Evolutionary conservation across 108 stramenopile genomes (phyloP), one percentile per base, ranked within the genome.

Genomic region (Cyclostephanos tholiformis): DNA sequence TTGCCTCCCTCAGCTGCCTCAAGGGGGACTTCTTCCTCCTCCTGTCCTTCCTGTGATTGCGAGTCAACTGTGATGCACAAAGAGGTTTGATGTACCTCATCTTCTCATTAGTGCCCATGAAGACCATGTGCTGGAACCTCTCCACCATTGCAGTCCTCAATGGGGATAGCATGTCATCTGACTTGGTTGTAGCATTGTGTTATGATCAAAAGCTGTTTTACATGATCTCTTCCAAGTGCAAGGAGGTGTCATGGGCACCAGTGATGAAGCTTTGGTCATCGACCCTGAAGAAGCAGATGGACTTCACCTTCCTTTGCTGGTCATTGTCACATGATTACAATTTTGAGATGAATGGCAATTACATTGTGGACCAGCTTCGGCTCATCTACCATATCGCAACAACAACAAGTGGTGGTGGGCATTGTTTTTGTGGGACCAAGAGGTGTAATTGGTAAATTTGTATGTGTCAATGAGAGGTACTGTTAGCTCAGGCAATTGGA

Each of bases 201-300:
- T 68, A 68, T 35, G 67, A 68, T 12, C 49, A 53, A 12, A 68
- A 68, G 17, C 57, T 27, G 20, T 68, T 68, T 53, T 68, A 68
- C 13, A 68, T 68, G 67, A 39, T 68, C 20, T 68, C 67, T 1
- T 5, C 27, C 5, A 53, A 23, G 0, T 23, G 25, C 13, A 6
- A 29, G n/a, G 19, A 22, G 0, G 44, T 55, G 3, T 32, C 8
- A 2, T 68, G 67, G 67, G 52, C 30, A 4, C 51, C 25, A 11
- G 4, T n/a, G n/a, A 68, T 55, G 50, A 32, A 44, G n/a, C 4
- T 55, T 12, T 68, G 23, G 20, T 55, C 52, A 2, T 12, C 16
- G 5, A 16, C 4, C 0, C 7, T 68, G 8, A 53, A 35, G 50
- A 68, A 22, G 67, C 8, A 20, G 0, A 22, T 68, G n/a, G n/a